Conservation (phyloP, 805 yeast genomes). For the Candida golubevii region DNA sequence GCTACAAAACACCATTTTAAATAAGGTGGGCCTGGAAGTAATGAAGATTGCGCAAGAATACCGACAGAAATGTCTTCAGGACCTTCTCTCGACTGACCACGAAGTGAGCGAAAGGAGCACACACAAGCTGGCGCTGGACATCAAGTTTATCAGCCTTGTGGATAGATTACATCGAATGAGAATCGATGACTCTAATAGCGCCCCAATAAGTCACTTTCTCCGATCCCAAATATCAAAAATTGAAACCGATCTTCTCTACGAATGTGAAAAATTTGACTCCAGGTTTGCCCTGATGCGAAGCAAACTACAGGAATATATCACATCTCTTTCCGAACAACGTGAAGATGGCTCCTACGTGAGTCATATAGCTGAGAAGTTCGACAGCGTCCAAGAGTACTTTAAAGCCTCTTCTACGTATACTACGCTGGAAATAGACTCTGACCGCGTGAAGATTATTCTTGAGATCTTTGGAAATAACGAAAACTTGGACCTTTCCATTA, state of each 20-base stretch:
- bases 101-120: constrained; percentile 19
- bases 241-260: constrained; percentile 32
- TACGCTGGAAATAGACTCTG: constrained; percentile 23
- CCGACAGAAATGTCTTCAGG: constrained; percentile 31
- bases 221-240: constrained; percentile 28
- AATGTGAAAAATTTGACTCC: constrained; percentile 31
- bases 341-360: constrained; percentile 33
- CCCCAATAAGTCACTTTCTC: constrained; percentile 36
- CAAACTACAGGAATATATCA: constrained; percentile 33
- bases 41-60: constrained; percentile 32
- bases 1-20: constrained; percentile 27
- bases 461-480: constrained; percentile 36
- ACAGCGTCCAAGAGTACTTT: constrained; percentile 32
- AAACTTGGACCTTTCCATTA: constrained; percentile 36
- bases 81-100: constrained; percentile 36
- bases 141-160: constrained; percentile 35
- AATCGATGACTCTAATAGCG: constrained; percentile 15
- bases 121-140: constrained; percentile 18
- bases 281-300: constrained; percentile 36
- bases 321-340: constrained; percentile 28
- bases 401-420: constrained; percentile 25
- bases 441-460: constrained; percentile 23
- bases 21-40: constrained; percentile 29
- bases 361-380: constrained; percentile 38
- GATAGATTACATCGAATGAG: constrained; percentile 37